Conservation (phyloP, 441 rosid species). For the Hypseocharis bilobata region DNA sequence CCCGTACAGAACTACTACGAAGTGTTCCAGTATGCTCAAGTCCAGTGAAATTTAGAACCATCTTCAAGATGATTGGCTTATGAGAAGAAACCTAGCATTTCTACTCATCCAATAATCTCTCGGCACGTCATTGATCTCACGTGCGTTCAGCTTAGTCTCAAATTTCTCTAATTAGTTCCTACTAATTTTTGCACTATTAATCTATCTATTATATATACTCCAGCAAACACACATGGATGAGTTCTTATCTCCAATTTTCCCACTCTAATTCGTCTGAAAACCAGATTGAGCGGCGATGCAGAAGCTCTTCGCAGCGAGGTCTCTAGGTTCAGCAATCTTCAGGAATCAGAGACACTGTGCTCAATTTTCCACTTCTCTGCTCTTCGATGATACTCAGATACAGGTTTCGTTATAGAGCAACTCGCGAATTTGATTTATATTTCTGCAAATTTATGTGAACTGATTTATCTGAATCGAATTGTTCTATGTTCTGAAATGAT, state of each 20-base stretch:
- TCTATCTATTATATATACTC: no score
- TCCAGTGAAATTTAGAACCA: neutral
- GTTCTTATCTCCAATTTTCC: neutral
- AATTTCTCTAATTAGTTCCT: neutral
- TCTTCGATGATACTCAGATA: slow-evolving; percentile 78
- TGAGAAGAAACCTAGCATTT: neutral
- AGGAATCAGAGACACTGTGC: slow-evolving; percentile 29
- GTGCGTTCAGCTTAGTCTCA: neutral
- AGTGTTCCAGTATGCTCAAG: neutral
- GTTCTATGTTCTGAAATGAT: neutral
- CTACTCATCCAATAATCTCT: neutral
- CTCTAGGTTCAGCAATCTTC: slow-evolving; percentile 25
- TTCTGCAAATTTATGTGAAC: no score
- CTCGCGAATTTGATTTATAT: neutral
- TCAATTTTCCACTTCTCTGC: slow-evolving; percentile 53
- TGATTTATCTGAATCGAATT: no score
- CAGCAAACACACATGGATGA: neutral
- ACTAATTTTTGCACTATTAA: neutral
- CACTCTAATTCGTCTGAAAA: neutral
- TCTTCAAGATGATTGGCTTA: neutral
- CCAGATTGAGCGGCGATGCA: slow-evolving; percentile 28
- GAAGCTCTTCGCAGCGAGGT: slow-evolving; percentile 33
- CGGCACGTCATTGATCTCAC: neutral
- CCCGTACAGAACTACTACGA: neutral
- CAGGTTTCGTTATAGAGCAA: slow-evolving; percentile 38